Base-by-base conservation (phyloP, 169 alveolate genomes). In the Eimeria necatrix region DNA sequence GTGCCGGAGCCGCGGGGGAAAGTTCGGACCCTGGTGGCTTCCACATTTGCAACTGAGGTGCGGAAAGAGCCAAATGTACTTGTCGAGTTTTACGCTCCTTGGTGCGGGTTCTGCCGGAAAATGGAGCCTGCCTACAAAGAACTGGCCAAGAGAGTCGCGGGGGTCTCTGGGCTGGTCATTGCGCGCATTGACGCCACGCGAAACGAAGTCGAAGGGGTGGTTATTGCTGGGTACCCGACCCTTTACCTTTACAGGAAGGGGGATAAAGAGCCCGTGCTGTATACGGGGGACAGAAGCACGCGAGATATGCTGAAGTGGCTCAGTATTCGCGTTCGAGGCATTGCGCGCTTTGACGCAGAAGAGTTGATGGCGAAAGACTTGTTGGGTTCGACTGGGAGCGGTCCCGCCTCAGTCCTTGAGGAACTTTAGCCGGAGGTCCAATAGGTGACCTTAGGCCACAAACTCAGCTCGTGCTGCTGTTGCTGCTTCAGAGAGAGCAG, bases 61-160 rank as follows among this genome's bases (percentile, higher is more conserved):
- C 49, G 78, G 22, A 16, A 76, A 7, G 88, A 93, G 41, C 59
- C 78, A 18, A 88, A 93, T 59, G 95, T 93, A 1, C 89, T 93
- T 73, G 89, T 93, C 18, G 95, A 93, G 41, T 93, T 93, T 52
- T 93, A 93, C 41, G 95, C 95, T 4, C 95, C 95, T 2, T 93
- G 95, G 95, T 93, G 95, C 56, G 95, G 95, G 24, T 70, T 80
- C 93, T 93, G 95, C 70, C 81, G 95, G 20, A 93, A 93, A 64
- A 76, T 93, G 64, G 95, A 93, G 80, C 95, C 95, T 16, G 93
- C 93, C 22, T 93, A 93, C 93, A 93, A 93, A 80, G 93, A 93
- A 52, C 93, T 93, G 46, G 95, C 95, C 46, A 48, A n/a, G 88
- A 87, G 93, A 0, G 76, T 93, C 16, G 73, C 87, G 5, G 93